Evolutionary conservation across 352 stramenopile species (phyloP).

Genomic region (Phytophthora multivora): DNA sequence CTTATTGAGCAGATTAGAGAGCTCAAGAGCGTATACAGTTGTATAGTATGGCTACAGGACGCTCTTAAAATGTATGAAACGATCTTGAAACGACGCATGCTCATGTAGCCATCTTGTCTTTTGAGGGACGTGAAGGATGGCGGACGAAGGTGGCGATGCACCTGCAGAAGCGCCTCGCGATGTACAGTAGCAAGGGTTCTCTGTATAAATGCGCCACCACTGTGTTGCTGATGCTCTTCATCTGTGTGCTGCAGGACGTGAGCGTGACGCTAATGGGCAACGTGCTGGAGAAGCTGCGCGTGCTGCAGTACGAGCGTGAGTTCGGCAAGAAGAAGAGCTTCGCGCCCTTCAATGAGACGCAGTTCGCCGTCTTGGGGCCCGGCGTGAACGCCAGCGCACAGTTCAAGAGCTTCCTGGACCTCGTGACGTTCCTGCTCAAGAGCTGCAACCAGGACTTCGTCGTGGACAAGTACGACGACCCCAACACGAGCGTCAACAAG

Average conservation of each 20-base stretch:
- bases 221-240: not conserved
- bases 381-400: conserved; percentile 71
- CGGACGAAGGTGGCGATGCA: conserved; percentile 21
- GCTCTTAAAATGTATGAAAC: conserved; percentile 9
- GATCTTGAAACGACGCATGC: conserved; percentile 35
- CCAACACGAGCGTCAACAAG: conserved; percentile 88
- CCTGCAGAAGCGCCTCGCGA: conserved; percentile 21
- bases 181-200: not conserved
- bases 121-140: conserved; percentile 21
- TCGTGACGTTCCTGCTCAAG: conserved; percentile 78
- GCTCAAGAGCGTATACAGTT: conserved; percentile 22
- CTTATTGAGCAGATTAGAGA: conserved; percentile 9
- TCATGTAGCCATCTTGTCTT: conserved; percentile 4
- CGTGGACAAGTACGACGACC: conserved; percentile 90
- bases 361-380: conserved; percentile 59
- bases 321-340: conserved; percentile 85
- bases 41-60: conserved; percentile 10
- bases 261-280: conserved; percentile 84
- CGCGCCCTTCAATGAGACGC: conserved; percentile 66
- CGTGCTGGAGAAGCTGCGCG: conserved; percentile 83
- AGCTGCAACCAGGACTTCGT: conserved; percentile 78
- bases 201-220: not conserved
- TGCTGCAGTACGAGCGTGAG: conserved; percentile 81
- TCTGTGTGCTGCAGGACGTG: conserved; percentile 50
- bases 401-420: conserved; percentile 81